These are phyloP conservation scores for Talaromyces sp. DNA, from an alignment of 2,329 filamentous ascomycete species.

Conservation along the genomic window DNA sequence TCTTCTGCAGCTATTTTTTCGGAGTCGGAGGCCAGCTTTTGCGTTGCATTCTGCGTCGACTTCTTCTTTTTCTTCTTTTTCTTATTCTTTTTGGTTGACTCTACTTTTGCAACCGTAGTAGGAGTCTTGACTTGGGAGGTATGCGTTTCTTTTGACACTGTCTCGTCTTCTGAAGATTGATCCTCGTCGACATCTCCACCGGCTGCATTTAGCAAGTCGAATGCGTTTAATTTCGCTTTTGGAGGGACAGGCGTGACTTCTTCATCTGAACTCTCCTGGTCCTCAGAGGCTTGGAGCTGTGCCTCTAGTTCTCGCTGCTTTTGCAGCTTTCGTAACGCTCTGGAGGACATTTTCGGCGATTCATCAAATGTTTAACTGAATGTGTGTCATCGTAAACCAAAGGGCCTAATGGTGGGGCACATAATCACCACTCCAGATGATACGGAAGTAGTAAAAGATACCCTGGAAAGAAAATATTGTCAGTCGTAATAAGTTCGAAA, in stretches of 20 bases:
- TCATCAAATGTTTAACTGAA: background rate
- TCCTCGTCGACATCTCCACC: constrained; percentile 24
- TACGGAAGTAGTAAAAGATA: too few species aligned
- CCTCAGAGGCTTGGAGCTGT: constrained; percentile 33
- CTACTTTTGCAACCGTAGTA: constrained; percentile 16
- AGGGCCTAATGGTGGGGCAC: background rate
- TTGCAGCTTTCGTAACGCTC: constrained; percentile 61
- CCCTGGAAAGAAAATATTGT: background rate
- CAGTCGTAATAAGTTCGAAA: too few species aligned
- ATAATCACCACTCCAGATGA: background rate
- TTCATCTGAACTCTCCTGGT: constrained; percentile 38
- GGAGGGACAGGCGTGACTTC: constrained; percentile 25
- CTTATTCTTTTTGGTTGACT: background rate
- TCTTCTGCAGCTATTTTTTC: constrained; percentile 23
- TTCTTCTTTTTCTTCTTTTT: constrained; percentile 48
- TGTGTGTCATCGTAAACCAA: constrained; percentile 3
- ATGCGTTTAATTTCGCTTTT: constrained; percentile 47
- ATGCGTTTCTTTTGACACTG: constrained; percentile 26
- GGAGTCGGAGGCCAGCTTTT: constrained; percentile 25
- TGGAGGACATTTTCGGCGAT: constrained; percentile 54
- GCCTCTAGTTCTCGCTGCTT: constrained; percentile 52
- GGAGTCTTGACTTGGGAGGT: constrained; percentile 18
- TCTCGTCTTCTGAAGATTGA: constrained; percentile 3
- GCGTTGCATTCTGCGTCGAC: constrained; percentile 53
- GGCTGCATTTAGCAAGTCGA: constrained; percentile 49